Base-by-base conservation (phyloP, 2,329 filamentous ascomycete genomes). In the Monosporascus sp. region DNA sequence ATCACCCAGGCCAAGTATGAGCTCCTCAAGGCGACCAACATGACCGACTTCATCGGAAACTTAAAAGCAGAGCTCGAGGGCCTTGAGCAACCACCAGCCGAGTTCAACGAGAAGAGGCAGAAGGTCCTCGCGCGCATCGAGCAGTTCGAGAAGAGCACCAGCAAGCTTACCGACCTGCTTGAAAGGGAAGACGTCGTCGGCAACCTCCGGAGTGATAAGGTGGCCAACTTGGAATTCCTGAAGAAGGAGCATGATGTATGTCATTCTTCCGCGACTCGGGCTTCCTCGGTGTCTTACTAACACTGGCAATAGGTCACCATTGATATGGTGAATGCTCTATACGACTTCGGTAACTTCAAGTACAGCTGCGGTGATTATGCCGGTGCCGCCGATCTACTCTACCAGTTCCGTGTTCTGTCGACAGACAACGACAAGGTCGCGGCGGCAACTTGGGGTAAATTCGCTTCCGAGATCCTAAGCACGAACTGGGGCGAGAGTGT, bases 381-480 rank as follows among this genome's bases (percentile, higher is more conserved):
- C 51, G 88, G 88, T 63, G 93, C 94, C 34, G 88, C 91, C 58
- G 94, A 97, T 69, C 81, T 96, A 62, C 86, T 99, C 50, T 97
- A 97, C 78, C 90, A 96, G 71, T 99, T 97, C 85, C 89, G 94
- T 68, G 91, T 99, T 60, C 83, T 99, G 64, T 97, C 93, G 53
- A 99, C 93, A 65, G 94, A 99, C 74, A 96, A 96, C 77, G 94
- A 97, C 81, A 96, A 96, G 78, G 93, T 97, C 61, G 84, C 90
- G 53, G 89, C 89, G 51, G 94, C 94, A 55, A 97, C 92, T 56
- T 99, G 94, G 94, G 94, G 94, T 72, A 97, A 97, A 78, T 83
- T 99, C 57, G 94, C 93, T 49, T 95, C 87, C 62, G 94, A 99
- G 74, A 97, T 99, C 69, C 82, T 99, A 60, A 90, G 86, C 61